These are phyloP conservation scores for Populus simonii DNA, from an alignment of 345 rosid genomes.

Conservation along the genomic window DNA sequence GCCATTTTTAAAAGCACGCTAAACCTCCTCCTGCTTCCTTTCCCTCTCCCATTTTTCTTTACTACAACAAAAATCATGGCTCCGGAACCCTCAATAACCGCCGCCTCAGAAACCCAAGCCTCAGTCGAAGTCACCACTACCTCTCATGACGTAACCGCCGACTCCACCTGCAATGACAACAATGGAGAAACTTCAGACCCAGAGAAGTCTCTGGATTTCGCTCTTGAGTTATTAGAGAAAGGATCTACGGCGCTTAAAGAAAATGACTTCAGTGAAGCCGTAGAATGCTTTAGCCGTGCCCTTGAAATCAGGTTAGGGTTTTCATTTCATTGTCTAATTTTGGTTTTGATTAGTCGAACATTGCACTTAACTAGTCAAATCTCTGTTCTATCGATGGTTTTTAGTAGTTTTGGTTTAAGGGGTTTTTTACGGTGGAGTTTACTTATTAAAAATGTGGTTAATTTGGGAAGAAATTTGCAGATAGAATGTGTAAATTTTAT, in stretches of 20 bases:
- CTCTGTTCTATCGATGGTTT: neutral
- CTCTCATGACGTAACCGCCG: conserved; percentile 44
- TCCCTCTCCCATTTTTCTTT: neutral
- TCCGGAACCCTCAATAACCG: conserved; percentile 11
- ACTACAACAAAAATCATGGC: neutral
- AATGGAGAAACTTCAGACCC: conserved; percentile 44
- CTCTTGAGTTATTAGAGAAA: conserved; percentile 59
- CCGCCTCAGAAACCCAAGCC: conserved; percentile 1
- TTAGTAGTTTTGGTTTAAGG: neutral
- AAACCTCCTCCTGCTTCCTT: neutral
- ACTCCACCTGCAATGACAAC: conserved; percentile 57
- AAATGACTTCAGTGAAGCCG: conserved; percentile 64
- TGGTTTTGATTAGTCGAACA: neutral
- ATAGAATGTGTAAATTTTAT: neutral
- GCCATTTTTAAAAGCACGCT: neutral
- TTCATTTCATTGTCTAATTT: neutral
- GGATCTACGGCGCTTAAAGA: conserved; percentile 61
- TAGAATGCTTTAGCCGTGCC: conserved; percentile 89
- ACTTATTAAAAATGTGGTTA: neutral
- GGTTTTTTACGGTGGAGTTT: neutral
- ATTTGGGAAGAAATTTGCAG: neutral
- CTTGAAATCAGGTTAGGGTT: conserved; percentile 76
- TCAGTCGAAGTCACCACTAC: conserved; percentile 21
- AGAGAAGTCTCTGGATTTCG: conserved; percentile 60
- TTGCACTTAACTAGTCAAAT: neutral